A percentile compares a stretch with the other conserved stretches of the same genome.
phyloP scores from a whole-genome alignment of 2,329 filamentous ascomycete species.

The Fusarium sp. region DNA sequence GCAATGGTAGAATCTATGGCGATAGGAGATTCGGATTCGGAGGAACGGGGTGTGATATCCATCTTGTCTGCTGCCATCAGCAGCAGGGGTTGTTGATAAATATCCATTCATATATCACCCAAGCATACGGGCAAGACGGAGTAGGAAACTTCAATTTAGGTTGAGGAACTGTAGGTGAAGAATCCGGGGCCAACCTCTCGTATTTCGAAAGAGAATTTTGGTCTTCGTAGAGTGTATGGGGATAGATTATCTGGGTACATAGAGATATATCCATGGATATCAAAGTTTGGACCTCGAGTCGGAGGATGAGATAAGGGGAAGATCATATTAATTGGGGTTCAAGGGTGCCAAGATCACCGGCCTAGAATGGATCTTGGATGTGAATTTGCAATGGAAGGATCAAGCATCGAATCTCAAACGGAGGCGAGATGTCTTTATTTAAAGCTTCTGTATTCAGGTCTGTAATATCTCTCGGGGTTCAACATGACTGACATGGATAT shows the following conservation, averaged over 20 bases:
- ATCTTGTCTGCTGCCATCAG: neutral
- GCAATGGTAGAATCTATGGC: neutral
- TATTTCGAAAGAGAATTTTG: neutral
- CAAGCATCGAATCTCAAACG: conserved; percentile 21
- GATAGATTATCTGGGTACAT: neutral
- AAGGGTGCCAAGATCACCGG: neutral
- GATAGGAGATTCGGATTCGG: conserved; percentile 15
- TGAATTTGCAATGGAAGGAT: conserved; percentile 5
- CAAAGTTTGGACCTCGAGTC: neutral
- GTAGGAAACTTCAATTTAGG: neutral
- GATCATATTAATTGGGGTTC: conserved; percentile 7
- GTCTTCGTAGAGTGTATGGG: neutral
- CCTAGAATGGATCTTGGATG: conserved; percentile 10
- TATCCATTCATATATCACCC: neutral
- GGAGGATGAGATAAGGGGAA: conserved; percentile 18
- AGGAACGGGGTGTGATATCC: neutral
- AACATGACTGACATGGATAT: neutral
- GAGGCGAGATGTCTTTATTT: conserved; percentile 33
- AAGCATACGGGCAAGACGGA: neutral
- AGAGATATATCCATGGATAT: neutral
- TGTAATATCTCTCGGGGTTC: neutral
- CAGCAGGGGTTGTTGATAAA: neutral
- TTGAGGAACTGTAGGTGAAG: neutral
- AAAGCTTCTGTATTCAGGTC: neutral
- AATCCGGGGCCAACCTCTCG: neutral